Percentiles rank a stretch among this genome's conserved stretches.
phyloP scores from a whole-genome alignment of 176 grass and related monocot species.

The Zoysia japonica region DNA sequence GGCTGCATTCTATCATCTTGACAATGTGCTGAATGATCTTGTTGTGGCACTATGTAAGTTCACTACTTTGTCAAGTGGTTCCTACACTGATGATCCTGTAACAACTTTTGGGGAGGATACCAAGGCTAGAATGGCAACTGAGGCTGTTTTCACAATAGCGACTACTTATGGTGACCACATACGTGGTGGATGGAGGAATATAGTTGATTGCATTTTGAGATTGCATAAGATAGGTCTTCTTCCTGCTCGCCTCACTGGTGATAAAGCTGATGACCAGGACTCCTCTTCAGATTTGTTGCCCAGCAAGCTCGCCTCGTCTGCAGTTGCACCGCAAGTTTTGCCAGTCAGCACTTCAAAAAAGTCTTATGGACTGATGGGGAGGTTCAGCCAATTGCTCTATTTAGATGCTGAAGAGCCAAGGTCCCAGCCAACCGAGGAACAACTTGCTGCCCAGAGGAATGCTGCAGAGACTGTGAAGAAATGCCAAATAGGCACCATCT shows the following conservation, averaged over 20 bases:
- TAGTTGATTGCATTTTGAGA: conserved; percentile 87
- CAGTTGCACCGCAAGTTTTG: conserved; percentile 50
- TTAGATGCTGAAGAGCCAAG: conserved; percentile 80
- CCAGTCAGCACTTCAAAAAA: conserved; percentile 62
- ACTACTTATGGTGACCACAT: conserved; percentile 90
- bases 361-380: conserved; percentile 84
- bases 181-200: conserved; percentile 78
- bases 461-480: conserved; percentile 81
- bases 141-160: conserved; percentile 86
- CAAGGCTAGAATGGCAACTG: conserved; percentile 93
- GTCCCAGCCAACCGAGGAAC: conserved; percentile 82
- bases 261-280: conserved; percentile 61
- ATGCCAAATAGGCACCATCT: conserved; percentile 83
- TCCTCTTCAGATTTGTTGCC: conserved; percentile 58
- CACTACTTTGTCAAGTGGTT: conserved; percentile 69
- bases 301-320: conserved; percentile 47
- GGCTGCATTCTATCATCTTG: conserved; percentile 81
- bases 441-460: conserved; percentile 74
- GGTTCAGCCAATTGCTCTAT: conserved; percentile 85
- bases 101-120: conserved; percentile 83
- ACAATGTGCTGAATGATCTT: conserved; percentile 90
- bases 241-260: conserved; percentile 61
- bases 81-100: conserved; percentile 73
- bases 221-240: conserved; percentile 86
- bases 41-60: conserved; percentile 93